A percentile compares a stretch with the other conserved stretches of the same genome.
These are phyloP conservation scores for Neotropicomus parvogracilis DNA, from an alignment of 1,284 basidiomycete species.

Conservation along the genomic window DNA sequence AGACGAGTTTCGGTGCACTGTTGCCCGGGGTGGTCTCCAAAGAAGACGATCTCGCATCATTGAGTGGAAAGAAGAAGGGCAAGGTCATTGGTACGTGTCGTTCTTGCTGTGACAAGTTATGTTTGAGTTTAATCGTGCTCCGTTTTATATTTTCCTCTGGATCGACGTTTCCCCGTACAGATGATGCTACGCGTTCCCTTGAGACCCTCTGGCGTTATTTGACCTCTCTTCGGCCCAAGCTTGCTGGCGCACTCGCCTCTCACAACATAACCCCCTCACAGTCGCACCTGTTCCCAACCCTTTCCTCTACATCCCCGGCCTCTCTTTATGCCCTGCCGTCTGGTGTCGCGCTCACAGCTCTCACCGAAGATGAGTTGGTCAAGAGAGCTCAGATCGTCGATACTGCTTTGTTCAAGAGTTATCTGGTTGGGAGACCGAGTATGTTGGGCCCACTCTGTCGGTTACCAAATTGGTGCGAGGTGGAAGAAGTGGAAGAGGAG, in stretches of 20 bases:
- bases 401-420: slow-evolving; percentile 93
- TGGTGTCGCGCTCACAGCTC: slow-evolving; percentile 60
- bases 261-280: slow-evolving; percentile 70
- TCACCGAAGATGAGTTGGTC: slow-evolving; percentile 78
- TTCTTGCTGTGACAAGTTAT: background rate
- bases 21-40: slow-evolving; percentile 40
- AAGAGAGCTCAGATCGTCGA: slow-evolving; percentile 92
- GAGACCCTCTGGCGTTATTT: slow-evolving; percentile 73
- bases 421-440: slow-evolving; percentile 79
- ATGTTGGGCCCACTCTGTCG: slow-evolving; percentile 88
- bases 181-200: slow-evolving; percentile 59
- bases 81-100: slow-evolving; percentile 32
- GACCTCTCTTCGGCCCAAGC: slow-evolving; percentile 82
- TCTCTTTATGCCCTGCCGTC: slow-evolving; percentile 71
- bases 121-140: slow-evolving; percentile 1
- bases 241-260: slow-evolving; percentile 68
- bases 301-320: slow-evolving; percentile 65
- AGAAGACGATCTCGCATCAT: slow-evolving; percentile 62
- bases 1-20: slow-evolving; percentile 51
- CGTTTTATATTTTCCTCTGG: background rate
- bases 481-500: slow-evolving; percentile 90
- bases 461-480: slow-evolving; percentile 95
- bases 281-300: slow-evolving; percentile 57
- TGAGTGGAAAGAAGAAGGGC: slow-evolving; percentile 40
- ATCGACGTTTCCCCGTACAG: slow-evolving; percentile 32